Evolutionary conservation across 306 rosid species (phyloP).

Genomic region (Mimosa bimucronata): DNA sequence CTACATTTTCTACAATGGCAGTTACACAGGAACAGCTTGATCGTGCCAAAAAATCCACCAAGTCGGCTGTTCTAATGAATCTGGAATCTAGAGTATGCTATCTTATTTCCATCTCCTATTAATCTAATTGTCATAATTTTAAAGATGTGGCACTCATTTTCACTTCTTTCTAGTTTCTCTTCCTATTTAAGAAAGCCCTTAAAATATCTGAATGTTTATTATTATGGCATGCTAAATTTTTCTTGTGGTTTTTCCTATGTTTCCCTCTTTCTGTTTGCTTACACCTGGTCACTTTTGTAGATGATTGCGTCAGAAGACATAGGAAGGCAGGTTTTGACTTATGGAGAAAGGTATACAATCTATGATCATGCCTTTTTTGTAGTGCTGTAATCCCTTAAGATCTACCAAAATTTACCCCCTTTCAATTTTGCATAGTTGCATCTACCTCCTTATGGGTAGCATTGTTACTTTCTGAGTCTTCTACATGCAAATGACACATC

Average conservation of each 20-base stretch:
- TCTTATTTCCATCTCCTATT: slow-evolving; percentile 17
- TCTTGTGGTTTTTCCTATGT: not conserved
- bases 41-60: slow-evolving; percentile 90
- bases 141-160: slow-evolving; percentile 2
- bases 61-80: slow-evolving; percentile 94
- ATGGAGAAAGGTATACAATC: slow-evolving; percentile 81
- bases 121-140: slow-evolving; percentile 19
- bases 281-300: slow-evolving; percentile 46
- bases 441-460: not conserved
- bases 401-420: not conserved
- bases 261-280: not conserved
- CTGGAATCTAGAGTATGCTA: slow-evolving; percentile 87
- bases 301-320: slow-evolving; percentile 93
- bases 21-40: slow-evolving; percentile 79
- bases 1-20: slow-evolving; percentile 42
- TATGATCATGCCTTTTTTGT: not conserved
- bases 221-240: not conserved
- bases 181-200: not conserved
- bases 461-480: not conserved
- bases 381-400: not conserved
- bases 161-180: not conserved
- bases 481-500: not conserved
- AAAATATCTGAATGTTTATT: not conserved
- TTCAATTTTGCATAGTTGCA: not conserved
- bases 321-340: slow-evolving; percentile 95